Evolutionary conservation across 768 basidiomycete species (phyloP).

Genomic region (Boletus reticuloceps): DNA sequence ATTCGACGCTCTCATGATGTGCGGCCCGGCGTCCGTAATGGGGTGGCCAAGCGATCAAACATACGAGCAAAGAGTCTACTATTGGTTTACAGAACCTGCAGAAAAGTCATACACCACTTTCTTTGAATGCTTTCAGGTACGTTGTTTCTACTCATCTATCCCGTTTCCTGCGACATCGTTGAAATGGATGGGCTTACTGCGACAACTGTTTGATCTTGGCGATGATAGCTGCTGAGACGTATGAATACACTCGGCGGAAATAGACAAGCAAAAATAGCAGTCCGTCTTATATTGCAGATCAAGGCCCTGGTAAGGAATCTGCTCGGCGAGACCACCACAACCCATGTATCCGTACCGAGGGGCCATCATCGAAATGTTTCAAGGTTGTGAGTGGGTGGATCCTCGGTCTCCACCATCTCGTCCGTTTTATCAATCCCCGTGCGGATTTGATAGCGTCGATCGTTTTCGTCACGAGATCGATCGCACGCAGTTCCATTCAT

Average conservation of each 20-base stretch:
- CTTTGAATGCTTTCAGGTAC: not conserved
- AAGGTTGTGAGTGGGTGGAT: not conserved
- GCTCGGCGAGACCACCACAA: constrained; percentile 68
- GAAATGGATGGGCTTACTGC: no score
- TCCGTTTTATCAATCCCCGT: constrained; percentile 25
- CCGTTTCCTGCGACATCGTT: no score
- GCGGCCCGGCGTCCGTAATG: no score
- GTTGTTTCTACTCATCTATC: not conserved
- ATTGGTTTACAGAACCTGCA: no score
- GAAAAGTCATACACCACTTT: not conserved
- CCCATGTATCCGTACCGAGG: constrained; percentile 84
- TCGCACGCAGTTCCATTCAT: no score
- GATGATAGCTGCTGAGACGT: constrained; percentile 40
- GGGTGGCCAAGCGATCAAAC: no score
- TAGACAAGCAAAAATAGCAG: not conserved
- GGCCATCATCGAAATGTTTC: constrained; percentile 32
- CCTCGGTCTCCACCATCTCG: not conserved
- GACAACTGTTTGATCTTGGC: constrained; percentile 43
- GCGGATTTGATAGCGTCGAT: constrained; percentile 21
- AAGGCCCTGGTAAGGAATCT: constrained; percentile 80
- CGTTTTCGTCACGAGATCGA: no score
- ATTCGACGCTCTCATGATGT: no score
- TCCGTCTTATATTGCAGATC: constrained; percentile 64
- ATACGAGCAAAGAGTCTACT: no score
- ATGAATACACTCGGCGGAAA: not conserved